A percentile compares a stretch with the other conserved stretches of the same genome.
phyloP scores from a whole-genome alignment of 129 eudicot species.

The Centrapalus pauciflorus region DNA sequence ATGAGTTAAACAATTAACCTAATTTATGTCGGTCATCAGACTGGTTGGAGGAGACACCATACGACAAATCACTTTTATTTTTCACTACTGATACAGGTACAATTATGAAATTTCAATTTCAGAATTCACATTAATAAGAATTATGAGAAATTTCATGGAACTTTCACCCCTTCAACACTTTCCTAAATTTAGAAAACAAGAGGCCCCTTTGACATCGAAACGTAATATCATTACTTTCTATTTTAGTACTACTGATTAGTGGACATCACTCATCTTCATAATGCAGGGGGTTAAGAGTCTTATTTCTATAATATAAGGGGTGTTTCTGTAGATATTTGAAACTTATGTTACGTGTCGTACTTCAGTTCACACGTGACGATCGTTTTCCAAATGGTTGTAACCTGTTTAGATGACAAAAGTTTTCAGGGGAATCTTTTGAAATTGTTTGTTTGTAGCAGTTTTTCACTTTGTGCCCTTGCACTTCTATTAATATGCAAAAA shows the following conservation, averaged over 20 bases:
- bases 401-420: slow-evolving; percentile 11
- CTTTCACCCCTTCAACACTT: slow-evolving; percentile 14
- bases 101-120: no score
- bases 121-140: background rate
- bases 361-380: slow-evolving; percentile 13
- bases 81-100: no score
- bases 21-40: no score
- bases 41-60: no score
- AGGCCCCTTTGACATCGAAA: background rate
- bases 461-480: background rate
- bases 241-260: background rate
- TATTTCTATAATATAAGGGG: slow-evolving; percentile 12
- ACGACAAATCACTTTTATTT: background rate
- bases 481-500: background rate
- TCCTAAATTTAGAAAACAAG: background rate
- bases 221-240: background rate
- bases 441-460: background rate
- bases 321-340: background rate
- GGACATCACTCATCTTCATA: background rate
- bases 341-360: background rate
- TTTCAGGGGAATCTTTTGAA: background rate
- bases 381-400: slow-evolving; percentile 10
- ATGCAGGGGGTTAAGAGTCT: background rate
- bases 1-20: no score
- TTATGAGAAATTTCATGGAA: background rate